phyloP scores from a whole-genome alignment of 768 basidiomycete species.

The Tricholoma hemisulphureum region DNA sequence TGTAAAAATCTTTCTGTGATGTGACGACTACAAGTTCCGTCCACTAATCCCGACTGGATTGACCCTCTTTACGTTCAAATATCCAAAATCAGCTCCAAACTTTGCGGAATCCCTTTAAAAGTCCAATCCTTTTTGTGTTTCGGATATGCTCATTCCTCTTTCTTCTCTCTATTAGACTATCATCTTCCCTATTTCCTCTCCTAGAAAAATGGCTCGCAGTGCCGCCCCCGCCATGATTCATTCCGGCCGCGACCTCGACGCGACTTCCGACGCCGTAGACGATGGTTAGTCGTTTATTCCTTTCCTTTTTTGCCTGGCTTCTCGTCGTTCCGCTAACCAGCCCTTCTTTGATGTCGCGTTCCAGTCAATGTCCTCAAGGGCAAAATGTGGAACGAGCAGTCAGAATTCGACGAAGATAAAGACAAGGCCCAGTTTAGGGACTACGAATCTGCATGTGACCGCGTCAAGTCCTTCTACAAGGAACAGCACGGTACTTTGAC shows the following conservation, averaged over 20 bases:
- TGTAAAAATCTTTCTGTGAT: neutral
- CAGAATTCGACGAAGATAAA: conserved; percentile 58
- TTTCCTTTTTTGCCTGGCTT: neutral
- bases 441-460: conserved; percentile 74
- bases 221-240: too few relatives aligned
- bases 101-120: conserved; percentile 5
- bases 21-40: neutral
- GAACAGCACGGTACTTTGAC: conserved; percentile 65
- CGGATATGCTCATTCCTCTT: neutral
- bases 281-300: conserved; percentile 31
- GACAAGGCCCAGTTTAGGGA: conserved; percentile 71
- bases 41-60: neutral
- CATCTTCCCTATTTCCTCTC: neutral
- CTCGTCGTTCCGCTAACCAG: too few relatives aligned
- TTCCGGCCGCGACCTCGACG: conserved; percentile 39
- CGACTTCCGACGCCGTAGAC: conserved; percentile 48
- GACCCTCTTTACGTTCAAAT: neutral
- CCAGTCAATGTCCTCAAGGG: conserved; percentile 71
- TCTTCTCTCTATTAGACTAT: neutral
- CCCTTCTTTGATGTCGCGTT: too few relatives aligned
- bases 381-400: conserved; percentile 53
- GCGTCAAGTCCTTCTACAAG: conserved; percentile 74
- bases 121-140: neutral
- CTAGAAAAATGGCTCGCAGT: conserved; percentile 27
- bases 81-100: neutral